A percentile compares a stretch with the other conserved stretches of the same genome.
Evolutionary conservation across 352 stramenopile genomes (phyloP).

Genomic region (Globisporangium cederbergense): DNA sequence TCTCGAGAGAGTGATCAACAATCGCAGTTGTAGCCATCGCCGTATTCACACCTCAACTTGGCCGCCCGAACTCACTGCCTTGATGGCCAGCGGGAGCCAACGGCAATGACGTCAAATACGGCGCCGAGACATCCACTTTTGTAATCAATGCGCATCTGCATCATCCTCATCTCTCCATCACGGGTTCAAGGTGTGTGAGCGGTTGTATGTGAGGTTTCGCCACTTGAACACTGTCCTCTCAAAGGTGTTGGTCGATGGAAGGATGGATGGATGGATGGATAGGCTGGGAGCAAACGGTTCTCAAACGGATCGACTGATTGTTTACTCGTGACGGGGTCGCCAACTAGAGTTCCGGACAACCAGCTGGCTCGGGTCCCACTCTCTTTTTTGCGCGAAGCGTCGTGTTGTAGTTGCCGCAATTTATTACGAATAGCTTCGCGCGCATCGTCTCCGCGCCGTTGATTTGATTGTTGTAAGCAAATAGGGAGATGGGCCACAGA

Average conservation of each 20-base stretch:
- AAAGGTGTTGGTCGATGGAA: background rate
- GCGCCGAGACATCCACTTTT: background rate
- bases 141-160: slow-evolving; percentile 4
- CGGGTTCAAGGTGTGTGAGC: slow-evolving; percentile 1
- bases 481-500: background rate
- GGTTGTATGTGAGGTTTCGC: background rate
- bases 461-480: slow-evolving; percentile 5
- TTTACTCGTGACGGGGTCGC: background rate
- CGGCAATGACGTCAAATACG: background rate
- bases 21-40: slow-evolving; percentile 1
- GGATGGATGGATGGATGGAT: background rate
- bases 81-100: background rate
- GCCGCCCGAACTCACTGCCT: too few species aligned
- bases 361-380: background rate
- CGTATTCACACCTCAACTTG: background rate
- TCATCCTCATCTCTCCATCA: background rate
- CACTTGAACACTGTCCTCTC: background rate
- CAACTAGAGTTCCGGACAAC: slow-evolving; percentile 4
- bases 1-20: background rate
- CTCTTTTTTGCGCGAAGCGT: background rate
- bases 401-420: slow-evolving; percentile 9
- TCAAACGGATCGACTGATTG: background rate
- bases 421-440: slow-evolving; percentile 4
- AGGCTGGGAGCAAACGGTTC: background rate
- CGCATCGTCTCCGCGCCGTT: slow-evolving; percentile 1